These are phyloP conservation scores for Elongisporangium prolatum DNA, from an alignment of 352 stramenopile species.

Conservation along the genomic window DNA sequence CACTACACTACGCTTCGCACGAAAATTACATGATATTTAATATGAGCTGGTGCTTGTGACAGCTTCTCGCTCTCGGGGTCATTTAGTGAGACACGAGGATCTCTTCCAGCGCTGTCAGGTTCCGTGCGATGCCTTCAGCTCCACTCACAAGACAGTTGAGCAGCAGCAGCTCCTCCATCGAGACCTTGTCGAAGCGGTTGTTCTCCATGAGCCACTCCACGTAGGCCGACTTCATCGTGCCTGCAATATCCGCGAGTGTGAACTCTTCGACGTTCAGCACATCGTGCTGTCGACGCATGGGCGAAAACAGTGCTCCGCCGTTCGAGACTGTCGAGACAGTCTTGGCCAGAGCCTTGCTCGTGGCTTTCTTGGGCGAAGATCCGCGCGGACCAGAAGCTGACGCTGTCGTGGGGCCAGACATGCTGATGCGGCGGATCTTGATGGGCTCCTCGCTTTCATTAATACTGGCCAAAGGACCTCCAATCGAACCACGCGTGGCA, in stretches of 20 bases:
- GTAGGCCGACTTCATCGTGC: conserved; percentile 68
- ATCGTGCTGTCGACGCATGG: conserved; percentile 73
- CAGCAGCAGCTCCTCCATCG: conserved; percentile 78
- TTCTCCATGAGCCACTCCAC: conserved; percentile 79
- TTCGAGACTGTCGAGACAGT: conserved; percentile 18
- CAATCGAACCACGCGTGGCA: conserved; percentile 6
- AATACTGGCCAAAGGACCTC: conserved; percentile 26
- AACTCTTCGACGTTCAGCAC: conserved; percentile 83
- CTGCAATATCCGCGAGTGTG: conserved; percentile 58
- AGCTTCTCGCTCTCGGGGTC: not conserved
- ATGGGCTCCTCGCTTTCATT: conserved; percentile 20
- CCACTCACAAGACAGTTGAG: conserved; percentile 82
- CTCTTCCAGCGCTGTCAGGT: conserved; percentile 70
- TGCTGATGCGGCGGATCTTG: conserved; percentile 9
- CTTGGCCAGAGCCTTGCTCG: conserved; percentile 9
- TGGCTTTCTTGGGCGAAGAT: conserved; percentile 27
- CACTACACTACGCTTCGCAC: too few relatives aligned
- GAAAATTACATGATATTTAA: too few relatives aligned
- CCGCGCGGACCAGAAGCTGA: conserved; percentile 3
- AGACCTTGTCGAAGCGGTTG: conserved; percentile 65
- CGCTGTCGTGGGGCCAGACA: conserved; percentile 24
- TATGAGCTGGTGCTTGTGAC: too few relatives aligned
- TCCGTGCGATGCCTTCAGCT: conserved; percentile 67
- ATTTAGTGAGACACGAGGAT: conserved; percentile 61
- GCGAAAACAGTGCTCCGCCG: conserved; percentile 26